These are phyloP conservation scores for Monosporascus sp. DNA, from an alignment of 2,329 filamentous ascomycete species.

Conservation along the genomic window DNA sequence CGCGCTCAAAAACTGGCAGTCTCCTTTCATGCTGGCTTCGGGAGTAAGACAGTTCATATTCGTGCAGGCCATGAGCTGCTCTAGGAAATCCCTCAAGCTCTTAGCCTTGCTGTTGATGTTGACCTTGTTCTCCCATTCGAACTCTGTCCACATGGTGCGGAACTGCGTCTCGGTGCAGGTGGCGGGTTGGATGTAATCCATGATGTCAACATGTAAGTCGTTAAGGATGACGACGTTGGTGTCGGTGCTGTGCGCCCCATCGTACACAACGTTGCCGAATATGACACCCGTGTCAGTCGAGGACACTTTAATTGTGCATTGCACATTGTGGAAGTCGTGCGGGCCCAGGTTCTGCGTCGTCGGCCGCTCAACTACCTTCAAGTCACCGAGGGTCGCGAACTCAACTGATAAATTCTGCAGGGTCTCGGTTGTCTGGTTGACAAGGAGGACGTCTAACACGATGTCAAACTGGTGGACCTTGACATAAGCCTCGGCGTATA, in stretches of 20 bases:
- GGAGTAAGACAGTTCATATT: conserved; percentile 99
- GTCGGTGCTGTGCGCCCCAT: conserved; percentile 85
- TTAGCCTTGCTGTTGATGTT: conserved; percentile 99
- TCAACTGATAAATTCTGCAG: conserved; percentile 96
- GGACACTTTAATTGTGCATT: conserved; percentile 97
- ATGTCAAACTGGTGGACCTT: conserved; percentile 99
- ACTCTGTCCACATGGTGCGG: conserved; percentile 99
- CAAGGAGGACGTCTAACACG: conserved; percentile 88
- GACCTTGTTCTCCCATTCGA: conserved; percentile 99
- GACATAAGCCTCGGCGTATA: conserved; percentile 98
- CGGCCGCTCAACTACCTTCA: conserved; percentile 95
- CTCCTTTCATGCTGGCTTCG: conserved; percentile 91
- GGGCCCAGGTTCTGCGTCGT: conserved; percentile 93
- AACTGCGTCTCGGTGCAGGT: conserved; percentile 97
- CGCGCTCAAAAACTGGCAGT: conserved; percentile 95
- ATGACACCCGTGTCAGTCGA: conserved; percentile 98
- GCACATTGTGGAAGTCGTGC: conserved; percentile 96
- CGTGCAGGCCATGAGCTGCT: conserved; percentile 92
- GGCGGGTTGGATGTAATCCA: conserved; percentile 99
- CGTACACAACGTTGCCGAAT: conserved; percentile 97
- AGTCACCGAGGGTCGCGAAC: conserved; percentile 94
- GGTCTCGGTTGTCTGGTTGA: conserved; percentile 96
- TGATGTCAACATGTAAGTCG: conserved; percentile 97
- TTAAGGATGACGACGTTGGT: conserved; percentile 97
- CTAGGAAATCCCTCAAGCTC: conserved; percentile 83